Percentiles rank a stretch among this genome's conserved stretches.
Conservation (phyloP, 2,329 filamentous ascomycete genomes). For the Dothidotthia symphoricarpi region DNA sequence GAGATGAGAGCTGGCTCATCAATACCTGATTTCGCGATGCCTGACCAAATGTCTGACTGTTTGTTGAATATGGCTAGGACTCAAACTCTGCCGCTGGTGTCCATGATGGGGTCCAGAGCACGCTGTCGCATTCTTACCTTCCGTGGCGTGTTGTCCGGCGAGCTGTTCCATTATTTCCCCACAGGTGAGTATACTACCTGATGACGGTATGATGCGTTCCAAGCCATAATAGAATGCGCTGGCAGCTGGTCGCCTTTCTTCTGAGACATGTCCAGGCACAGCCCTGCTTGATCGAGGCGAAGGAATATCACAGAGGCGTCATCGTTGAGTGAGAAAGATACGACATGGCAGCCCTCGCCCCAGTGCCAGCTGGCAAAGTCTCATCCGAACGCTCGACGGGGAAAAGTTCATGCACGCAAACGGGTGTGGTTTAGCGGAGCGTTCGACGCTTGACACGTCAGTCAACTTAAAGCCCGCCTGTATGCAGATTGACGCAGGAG, state of each 20-base stretch:
- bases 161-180: conserved; percentile 11
- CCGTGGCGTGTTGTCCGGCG: conserved; percentile 19
- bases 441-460: conserved; percentile 38
- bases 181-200: no score
- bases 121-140: conserved; percentile 17
- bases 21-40: no score
- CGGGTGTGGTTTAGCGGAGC: conserved; percentile 36
- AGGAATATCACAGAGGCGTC: conserved; percentile 17
- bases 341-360: conserved; percentile 22
- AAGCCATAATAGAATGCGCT: conserved; percentile 24
- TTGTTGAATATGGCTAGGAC: neutral
- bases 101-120: conserved; percentile 20
- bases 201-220: conserved; percentile 15
- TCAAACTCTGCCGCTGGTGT: conserved; percentile 6
- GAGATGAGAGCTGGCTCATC: no score
- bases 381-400: conserved; percentile 26
- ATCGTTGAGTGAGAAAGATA: conserved; percentile 18
- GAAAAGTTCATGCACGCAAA: conserved; percentile 30
- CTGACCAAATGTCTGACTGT: neutral
- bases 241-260: conserved; percentile 20
- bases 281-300: conserved; percentile 17
- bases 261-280: conserved; percentile 21
- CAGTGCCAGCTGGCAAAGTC: conserved; percentile 42
- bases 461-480: conserved; percentile 36
- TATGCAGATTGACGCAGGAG: conserved; percentile 44